Base-by-base conservation (phyloP, 1,284 basidiomycete genomes). In the Gymnopus androsaceus region DNA sequence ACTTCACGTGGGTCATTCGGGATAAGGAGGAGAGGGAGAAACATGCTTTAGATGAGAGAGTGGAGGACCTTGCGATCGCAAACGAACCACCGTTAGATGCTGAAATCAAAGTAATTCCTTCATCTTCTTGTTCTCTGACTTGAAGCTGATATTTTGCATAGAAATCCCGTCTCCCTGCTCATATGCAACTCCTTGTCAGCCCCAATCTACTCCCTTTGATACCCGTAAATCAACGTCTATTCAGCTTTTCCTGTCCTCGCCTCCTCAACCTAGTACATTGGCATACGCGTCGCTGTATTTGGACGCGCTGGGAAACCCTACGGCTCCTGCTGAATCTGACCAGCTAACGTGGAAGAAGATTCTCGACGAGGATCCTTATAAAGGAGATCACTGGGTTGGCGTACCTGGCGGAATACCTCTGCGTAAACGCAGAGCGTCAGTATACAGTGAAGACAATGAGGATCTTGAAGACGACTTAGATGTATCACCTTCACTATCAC, bases 341-440 rank as follows among this genome's bases (percentile, higher is more conserved):
- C 34, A 41, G 3, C 67, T 88, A 8, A 88, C 84, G 11, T 91
- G 88, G 90, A 75, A 79, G 56, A 79, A 83, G n/a, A 90, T 92
- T 52, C 75, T 92, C 14, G 79, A 79, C 1, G 88, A 89, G 63
- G 89, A 91, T 53, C 87, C 88, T 2, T 88, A 88, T 60, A 84
- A 89, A 68, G 88, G 87, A 6, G 83, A 90, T 57, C 88, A 90
- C 61, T 90, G 88, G 88, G 77, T 88, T 66, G 86, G 87, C 2
- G 79, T 79, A 19, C 81, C 73, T 50, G 78, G 79, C 45, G 80
- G 79, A 58, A 73, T 74, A 0, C 73, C 78, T 1, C 75, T 75
- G 9, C 46, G 17, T 82, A 36, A 82, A 14, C 75, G 78, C 19
- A 77, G 76, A 59, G 15, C 31, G 8, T n/a, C 46, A 12, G 14